Evolutionary conservation across 768 basidiomycete species (phyloP), one percentile per base, ranked within the genome.

Genomic region (Hygrophorus pudorinus): DNA sequence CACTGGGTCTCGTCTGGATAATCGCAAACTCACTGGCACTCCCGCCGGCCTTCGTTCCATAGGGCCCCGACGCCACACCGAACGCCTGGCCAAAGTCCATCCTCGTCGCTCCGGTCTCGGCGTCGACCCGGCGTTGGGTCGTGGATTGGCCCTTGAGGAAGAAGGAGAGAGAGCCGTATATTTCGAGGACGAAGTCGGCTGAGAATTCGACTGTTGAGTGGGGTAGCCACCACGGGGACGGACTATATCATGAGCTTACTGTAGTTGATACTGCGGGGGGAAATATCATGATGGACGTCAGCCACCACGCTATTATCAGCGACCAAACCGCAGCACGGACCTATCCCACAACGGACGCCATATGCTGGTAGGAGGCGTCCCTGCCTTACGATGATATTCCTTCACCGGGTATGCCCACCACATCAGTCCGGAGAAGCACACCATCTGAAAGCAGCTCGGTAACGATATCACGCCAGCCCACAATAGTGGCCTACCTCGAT

Each of bases 401-500:
- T 63, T 68, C 50, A 71, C 68, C 8, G 71, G 72, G 58, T 91
- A 94, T 0, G 90, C 84, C 85, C 85, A 92, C 66, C 75, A 73
- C 84, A 92, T 92, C 36, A 83, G 58, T 0, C 58, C 36, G 3
- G 87, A 66, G 57, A 92, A 91, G 56, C 89, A 65, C 36, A 90
- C 78, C 89, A 92, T 92, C 85, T 88, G 49, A 7, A 53, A 47
- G 47, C 31, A n/a, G n/a, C n/a, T n/a, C n/a, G n/a, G n/a, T n/a
- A n/a, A n/a, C n/a, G n/a, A n/a, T n/a, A n/a, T n/a, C n/a, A n/a
- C n/a, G n/a, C n/a, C n/a, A n/a, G n/a, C n/a, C n/a, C n/a, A n/a
- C n/a, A n/a, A n/a, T n/a, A n/a, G n/a, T n/a, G n/a, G n/a, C 59
- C 43, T 51, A 85, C 87, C 75, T 94, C 91, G 39, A 93, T 76